Evolutionary conservation across 352 stramenopile genomes (phyloP).

Genomic region (Phytophthora meadii): DNA sequence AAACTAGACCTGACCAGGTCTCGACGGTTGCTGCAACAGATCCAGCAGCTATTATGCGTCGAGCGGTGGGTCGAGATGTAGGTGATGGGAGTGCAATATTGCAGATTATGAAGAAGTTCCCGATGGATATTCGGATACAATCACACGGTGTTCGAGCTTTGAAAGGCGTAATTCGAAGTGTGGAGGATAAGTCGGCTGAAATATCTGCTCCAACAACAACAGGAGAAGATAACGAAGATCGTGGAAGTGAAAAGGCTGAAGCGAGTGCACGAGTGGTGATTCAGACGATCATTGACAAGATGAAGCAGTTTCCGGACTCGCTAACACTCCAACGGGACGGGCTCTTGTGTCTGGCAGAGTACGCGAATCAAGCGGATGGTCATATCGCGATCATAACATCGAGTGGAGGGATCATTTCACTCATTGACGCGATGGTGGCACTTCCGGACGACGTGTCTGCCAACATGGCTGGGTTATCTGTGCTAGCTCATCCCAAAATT

Average conservation of each 20-base stretch:
- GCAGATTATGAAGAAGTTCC: constrained; percentile 57
- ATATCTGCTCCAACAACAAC: neutral
- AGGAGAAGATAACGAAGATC: neutral
- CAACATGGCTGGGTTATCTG: constrained; percentile 55
- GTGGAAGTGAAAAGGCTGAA: neutral
- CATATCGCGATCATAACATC: constrained; percentile 49
- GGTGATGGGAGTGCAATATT: constrained; percentile 52
- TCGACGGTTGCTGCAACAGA: constrained; percentile 28
- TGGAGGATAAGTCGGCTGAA: neutral
- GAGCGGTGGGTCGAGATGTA: constrained; percentile 52
- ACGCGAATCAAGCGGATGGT: constrained; percentile 25
- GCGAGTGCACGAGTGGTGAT: constrained; percentile 28
- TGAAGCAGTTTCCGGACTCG: constrained; percentile 46
- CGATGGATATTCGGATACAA: constrained; percentile 51
- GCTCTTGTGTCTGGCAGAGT: constrained; percentile 53
- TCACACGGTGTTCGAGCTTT: constrained; percentile 55
- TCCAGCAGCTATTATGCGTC: constrained; percentile 55
- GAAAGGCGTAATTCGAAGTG: constrained; percentile 47
- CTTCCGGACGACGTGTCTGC: constrained; percentile 59
- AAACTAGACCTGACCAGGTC: neutral
- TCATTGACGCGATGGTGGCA: constrained; percentile 57
- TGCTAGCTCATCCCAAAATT: constrained; percentile 64
- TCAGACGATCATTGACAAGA: constrained; percentile 48
- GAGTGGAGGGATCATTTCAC: constrained; percentile 46
- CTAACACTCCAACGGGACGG: constrained; percentile 57